Percentiles rank a stretch among this genome's conserved stretches.
Conservation (phyloP, 441 rosid species). For the Populus hybrid region DNA sequence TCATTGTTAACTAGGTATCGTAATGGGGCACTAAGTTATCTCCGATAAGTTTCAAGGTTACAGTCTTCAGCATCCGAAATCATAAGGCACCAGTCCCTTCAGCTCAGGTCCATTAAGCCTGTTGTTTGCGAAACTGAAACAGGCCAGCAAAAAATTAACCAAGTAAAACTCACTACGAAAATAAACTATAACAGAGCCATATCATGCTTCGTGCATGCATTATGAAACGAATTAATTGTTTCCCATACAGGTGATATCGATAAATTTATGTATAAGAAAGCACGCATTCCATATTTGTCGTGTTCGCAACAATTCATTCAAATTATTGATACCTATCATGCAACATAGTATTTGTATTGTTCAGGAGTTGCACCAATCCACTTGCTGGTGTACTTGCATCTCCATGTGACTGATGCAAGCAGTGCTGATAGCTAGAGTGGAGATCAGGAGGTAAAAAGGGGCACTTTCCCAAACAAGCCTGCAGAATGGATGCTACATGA, state of each 20-base stretch:
- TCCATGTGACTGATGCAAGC: not conserved
- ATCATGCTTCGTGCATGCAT: not conserved
- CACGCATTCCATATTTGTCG: not conserved
- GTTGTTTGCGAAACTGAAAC: slow-evolving; percentile 55
- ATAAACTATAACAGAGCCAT: not conserved
- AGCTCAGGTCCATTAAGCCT: slow-evolving; percentile 68
- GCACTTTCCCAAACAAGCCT: not conserved
- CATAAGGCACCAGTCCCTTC: slow-evolving; percentile 64
- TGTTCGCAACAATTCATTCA: not conserved
- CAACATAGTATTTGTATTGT: not conserved
- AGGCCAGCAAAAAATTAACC: slow-evolving; percentile 1
- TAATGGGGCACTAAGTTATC: not conserved
- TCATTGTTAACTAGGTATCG: not conserved
- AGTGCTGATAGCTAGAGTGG: not conserved
- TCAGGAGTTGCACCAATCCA: not conserved
- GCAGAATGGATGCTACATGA: not conserved
- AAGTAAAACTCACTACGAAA: not conserved
- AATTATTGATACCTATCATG: not conserved
- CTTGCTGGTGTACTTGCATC: not conserved
- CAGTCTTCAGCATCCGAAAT: slow-evolving; percentile 61
- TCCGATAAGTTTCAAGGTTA: not conserved
- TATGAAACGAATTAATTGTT: not conserved
- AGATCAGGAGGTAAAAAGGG: not conserved
- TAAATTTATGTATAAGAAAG: not conserved
- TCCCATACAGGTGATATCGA: not conserved